Conservation (phyloP, 108 stramenopile species). For the Fragilariopsis cylindrus region DNA sequence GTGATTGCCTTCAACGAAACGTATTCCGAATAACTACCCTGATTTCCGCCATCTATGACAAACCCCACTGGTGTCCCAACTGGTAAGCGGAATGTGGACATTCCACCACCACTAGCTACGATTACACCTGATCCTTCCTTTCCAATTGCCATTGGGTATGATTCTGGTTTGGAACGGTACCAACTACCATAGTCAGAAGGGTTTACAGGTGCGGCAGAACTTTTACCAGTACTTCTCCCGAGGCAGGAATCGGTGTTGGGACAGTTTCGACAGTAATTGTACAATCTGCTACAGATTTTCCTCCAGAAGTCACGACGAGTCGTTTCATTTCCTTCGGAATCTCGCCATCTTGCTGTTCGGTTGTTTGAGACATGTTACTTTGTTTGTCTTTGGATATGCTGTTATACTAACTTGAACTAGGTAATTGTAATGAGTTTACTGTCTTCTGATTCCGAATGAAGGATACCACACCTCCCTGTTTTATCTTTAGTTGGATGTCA, state of each 20-base stretch:
- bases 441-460: too few relatives aligned
- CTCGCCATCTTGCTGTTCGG: not conserved
- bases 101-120: constrained; percentile 45
- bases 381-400: not conserved
- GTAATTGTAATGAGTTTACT: too few relatives aligned
- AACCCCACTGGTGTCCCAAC: constrained; percentile 47
- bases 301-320: constrained; percentile 42
- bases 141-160: constrained; percentile 47
- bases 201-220: constrained; percentile 55
- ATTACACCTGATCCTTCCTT: constrained; percentile 56
- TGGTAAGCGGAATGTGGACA: constrained; percentile 26
- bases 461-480: too few relatives aligned
- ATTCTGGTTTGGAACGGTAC: constrained; percentile 27
- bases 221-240: constrained; percentile 43
- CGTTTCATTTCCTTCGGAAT: constrained; percentile 49
- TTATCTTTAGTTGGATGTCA: too few relatives aligned
- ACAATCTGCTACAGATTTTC: constrained; percentile 39
- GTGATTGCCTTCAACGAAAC: constrained; percentile 31
- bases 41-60: constrained; percentile 13
- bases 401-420: too few relatives aligned
- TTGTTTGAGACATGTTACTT: not conserved
- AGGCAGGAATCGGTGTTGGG: constrained; percentile 35
- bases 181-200: constrained; percentile 56
- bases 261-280: constrained; percentile 43
- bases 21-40: constrained; percentile 60